Evolutionary conservation across 768 basidiomycete genomes (phyloP).

Genomic region (Boletus sp.): DNA sequence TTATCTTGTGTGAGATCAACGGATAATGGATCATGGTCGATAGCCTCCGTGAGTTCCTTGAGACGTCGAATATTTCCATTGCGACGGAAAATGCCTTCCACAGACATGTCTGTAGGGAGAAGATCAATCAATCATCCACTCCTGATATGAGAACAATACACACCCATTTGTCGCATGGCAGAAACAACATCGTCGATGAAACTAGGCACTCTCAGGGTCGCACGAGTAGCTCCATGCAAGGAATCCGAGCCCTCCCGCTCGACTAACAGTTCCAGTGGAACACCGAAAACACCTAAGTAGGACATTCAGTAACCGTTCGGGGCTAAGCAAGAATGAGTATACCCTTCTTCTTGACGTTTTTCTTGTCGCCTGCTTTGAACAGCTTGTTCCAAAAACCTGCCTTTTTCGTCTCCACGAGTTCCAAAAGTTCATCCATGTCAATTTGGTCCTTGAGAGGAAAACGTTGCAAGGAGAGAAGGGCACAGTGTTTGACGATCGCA

Average conservation of each 20-base stretch:
- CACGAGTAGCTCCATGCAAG: conserved; percentile 82
- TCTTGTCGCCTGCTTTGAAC: conserved; percentile 90
- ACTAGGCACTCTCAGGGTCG: conserved; percentile 85
- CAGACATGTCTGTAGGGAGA: conserved; percentile 80
- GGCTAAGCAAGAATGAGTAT: conserved; percentile 18
- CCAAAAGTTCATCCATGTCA: conserved; percentile 90
- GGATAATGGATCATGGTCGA: conserved; percentile 90
- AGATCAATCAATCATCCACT: conserved; percentile 1
- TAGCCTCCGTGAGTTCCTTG: conserved; percentile 86
- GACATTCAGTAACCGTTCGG: conserved; percentile 9
- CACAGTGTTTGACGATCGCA: conserved; percentile 89
- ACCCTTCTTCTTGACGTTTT: conserved; percentile 89
- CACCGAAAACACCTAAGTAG: conserved; percentile 79
- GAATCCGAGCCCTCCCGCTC: conserved; percentile 97
- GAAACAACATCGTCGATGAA: conserved; percentile 98
- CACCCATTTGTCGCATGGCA: conserved; percentile 99
- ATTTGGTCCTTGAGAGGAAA: conserved; percentile 79
- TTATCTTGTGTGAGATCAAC: conserved; percentile 95
- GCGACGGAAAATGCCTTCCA: conserved; percentile 98
- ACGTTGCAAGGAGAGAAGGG: conserved; percentile 74
- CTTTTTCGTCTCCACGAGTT: conserved; percentile 91
- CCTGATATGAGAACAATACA: conserved; percentile 24
- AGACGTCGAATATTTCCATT: conserved; percentile 95
- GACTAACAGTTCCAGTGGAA: conserved; percentile 89
- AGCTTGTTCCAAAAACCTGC: conserved; percentile 94